Conservation (phyloP, 2,329 filamentous ascomycete species). For the Karstenula rhodostoma region DNA sequence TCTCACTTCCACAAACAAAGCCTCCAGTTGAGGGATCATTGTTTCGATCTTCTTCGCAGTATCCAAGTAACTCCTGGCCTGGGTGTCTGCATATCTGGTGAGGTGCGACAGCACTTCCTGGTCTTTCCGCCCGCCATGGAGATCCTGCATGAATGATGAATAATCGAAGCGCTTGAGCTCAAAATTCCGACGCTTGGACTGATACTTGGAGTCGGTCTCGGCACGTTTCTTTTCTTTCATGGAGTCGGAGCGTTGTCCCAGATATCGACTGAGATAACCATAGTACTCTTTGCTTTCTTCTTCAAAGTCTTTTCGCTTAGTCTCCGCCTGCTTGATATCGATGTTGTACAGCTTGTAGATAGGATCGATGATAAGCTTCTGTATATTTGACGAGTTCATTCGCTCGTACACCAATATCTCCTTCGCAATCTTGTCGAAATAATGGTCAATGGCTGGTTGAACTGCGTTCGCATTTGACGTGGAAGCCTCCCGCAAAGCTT, state of each 20-base stretch:
- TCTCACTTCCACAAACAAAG: conserved; percentile 85
- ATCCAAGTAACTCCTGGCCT: conserved; percentile 81
- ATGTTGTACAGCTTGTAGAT: conserved; percentile 89
- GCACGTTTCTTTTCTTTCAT: conserved; percentile 96
- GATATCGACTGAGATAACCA: conserved; percentile 89
- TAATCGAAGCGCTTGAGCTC: conserved; percentile 98
- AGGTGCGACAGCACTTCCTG: conserved; percentile 95
- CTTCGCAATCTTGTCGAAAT: conserved; percentile 94
- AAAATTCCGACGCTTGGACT: conserved; percentile 90
- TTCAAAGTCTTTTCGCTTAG: conserved; percentile 97
- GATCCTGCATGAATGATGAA: conserved; percentile 97
- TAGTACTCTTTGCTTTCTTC: conserved; percentile 99
- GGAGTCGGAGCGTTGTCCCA: conserved; percentile 95
- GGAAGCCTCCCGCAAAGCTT: conserved; percentile 85
- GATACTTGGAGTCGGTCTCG: conserved; percentile 96
- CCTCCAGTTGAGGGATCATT: conserved; percentile 88
- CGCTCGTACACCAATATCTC: conserved; percentile 90
- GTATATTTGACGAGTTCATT: conserved; percentile 82
- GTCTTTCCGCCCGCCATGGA: conserved; percentile 98
- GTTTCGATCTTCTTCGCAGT: conserved; percentile 88
- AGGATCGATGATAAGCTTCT: conserved; percentile 94
- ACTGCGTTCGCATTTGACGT: conserved; percentile 94
- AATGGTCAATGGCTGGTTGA: conserved; percentile 96
- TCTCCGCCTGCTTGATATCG: conserved; percentile 97
- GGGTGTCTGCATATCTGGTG: conserved; percentile 90